Conservation (phyloP, 768 basidiomycete species). For the Tulasnella sp. region DNA sequence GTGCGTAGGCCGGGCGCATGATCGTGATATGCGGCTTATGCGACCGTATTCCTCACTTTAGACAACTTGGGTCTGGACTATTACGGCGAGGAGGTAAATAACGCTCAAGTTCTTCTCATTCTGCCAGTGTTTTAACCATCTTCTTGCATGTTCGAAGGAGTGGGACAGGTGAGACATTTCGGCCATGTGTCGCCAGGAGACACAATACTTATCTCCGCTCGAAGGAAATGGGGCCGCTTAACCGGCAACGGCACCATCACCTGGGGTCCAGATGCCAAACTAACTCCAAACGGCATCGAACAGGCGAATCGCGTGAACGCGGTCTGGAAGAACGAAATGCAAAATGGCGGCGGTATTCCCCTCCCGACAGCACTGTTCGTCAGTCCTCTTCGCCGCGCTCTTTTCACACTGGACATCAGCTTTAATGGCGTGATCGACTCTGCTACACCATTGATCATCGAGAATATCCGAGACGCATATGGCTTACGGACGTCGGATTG, state of each 20-base stretch:
- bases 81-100: conserved; percentile 54
- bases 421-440: conserved; percentile 48
- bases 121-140: neutral
- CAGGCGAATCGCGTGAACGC: conserved; percentile 56
- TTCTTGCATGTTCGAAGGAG: conserved; percentile 40
- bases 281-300: conserved; percentile 59
- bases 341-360: conserved; percentile 45
- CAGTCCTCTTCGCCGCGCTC: conserved; percentile 66
- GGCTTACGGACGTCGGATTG: conserved; percentile 74
- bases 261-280: conserved; percentile 60
- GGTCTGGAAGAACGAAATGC: conserved; percentile 56
- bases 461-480: conserved; percentile 69
- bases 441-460: conserved; percentile 51
- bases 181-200: no score
- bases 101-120: neutral
- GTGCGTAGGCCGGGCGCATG: conserved; percentile 49
- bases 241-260: conserved; percentile 64
- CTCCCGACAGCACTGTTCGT: conserved; percentile 61
- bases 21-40: neutral
- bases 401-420: conserved; percentile 58
- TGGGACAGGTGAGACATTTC: conserved; percentile 61
- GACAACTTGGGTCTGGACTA: conserved; percentile 65
- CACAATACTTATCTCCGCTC: neutral
- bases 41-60: neutral
- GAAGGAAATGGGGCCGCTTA: conserved; percentile 35